A percentile compares a stretch with the other conserved stretches of the same genome.
Evolutionary conservation across 1,139 yeast genomes (phyloP).

Genomic region (Hansenula lynferdii): DNA sequence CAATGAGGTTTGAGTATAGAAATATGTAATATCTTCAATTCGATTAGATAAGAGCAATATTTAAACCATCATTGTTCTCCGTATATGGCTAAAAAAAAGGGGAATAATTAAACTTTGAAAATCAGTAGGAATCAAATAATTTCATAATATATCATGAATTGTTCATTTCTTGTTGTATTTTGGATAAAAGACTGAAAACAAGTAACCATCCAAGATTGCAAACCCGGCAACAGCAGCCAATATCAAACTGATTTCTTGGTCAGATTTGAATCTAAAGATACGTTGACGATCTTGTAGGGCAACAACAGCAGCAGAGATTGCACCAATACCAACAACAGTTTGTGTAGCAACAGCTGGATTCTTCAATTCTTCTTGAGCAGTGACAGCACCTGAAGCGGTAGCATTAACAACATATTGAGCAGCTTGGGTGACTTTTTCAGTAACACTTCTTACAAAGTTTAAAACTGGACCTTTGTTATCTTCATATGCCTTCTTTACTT

Average conservation of each 20-base stretch:
- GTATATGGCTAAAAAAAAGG: not conserved
- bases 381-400: conserved; percentile 13
- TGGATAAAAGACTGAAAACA: conserved; percentile 49
- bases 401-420: conserved; percentile 15
- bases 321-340: conserved; percentile 45
- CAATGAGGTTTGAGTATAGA: too few species aligned
- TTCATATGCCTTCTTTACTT: conserved; percentile 20
- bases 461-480: conserved; percentile 22
- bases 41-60: too few species aligned
- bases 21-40: too few species aligned
- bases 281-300: conserved; percentile 48
- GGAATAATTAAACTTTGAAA: not conserved
- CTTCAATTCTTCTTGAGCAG: conserved; percentile 38
- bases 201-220: conserved; percentile 47
- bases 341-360: conserved; percentile 62
- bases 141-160: not conserved
- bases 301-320: conserved; percentile 43
- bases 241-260: conserved; percentile 45
- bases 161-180: conserved; percentile 37
- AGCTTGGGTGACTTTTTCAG: conserved; percentile 14
- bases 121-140: not conserved
- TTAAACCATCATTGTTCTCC: too few species aligned
- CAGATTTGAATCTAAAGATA: conserved; percentile 37
- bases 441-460: conserved; percentile 18
- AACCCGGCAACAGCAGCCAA: conserved; percentile 52